Evolutionary conservation across 495 filamentous ascomycete genomes (phyloP).

Genomic region (Schizothecium vesticola): DNA sequence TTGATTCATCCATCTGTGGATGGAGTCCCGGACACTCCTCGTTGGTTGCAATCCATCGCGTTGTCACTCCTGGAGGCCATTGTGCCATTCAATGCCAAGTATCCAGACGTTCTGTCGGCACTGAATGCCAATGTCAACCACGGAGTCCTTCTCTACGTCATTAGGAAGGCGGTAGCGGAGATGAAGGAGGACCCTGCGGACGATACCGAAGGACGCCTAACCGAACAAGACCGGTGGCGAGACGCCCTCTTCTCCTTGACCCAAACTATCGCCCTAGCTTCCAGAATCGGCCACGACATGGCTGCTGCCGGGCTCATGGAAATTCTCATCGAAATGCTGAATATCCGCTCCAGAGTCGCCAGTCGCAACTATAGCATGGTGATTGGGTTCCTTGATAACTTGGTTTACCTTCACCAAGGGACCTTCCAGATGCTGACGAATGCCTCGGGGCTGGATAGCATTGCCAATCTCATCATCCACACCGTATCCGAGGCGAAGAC

Average conservation of each 20-base stretch:
- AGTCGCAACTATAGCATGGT: slow-evolving; percentile 75
- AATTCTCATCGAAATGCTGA: slow-evolving; percentile 83
- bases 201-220: slow-evolving; percentile 49
- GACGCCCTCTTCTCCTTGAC: slow-evolving; percentile 78
- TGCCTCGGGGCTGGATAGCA: slow-evolving; percentile 76
- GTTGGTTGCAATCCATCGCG: slow-evolving; percentile 76
- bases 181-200: slow-evolving; percentile 56
- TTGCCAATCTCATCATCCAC: slow-evolving; percentile 75
- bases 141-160: slow-evolving; percentile 88
- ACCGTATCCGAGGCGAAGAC: slow-evolving; percentile 69
- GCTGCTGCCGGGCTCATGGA: slow-evolving; percentile 83
- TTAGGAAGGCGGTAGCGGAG: slow-evolving; percentile 81
- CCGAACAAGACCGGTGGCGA: slow-evolving; percentile 76
- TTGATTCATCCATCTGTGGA: slow-evolving; percentile 72
- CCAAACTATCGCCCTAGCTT: slow-evolving; percentile 64
- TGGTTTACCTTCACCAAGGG: slow-evolving; percentile 74
- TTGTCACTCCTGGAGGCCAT: slow-evolving; percentile 76
- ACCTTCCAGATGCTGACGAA: slow-evolving; percentile 73
- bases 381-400: slow-evolving; percentile 76
- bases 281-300: slow-evolving; percentile 66
- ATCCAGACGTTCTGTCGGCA: slow-evolving; percentile 75
- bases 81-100: slow-evolving; percentile 67
- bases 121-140: slow-evolving; percentile 92
- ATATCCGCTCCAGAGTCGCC: slow-evolving; percentile 73
- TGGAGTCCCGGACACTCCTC: slow-evolving; percentile 60